A percentile compares a stretch with the other conserved stretches of the same genome.
Conservation (phyloP, 805 yeast species). For the Starmerella roubikii region DNA sequence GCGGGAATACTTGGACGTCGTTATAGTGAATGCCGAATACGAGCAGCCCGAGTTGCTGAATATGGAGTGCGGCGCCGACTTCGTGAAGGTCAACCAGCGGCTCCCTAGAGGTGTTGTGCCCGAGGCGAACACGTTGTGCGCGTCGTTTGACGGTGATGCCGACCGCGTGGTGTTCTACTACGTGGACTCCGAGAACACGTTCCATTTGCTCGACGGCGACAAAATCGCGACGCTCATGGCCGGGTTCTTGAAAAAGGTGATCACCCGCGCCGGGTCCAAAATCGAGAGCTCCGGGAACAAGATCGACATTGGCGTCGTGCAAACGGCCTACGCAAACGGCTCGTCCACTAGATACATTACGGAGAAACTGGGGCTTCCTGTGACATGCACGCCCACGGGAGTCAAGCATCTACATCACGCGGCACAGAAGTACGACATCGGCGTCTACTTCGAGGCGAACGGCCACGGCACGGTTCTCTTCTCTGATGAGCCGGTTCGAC, state of each 20-base stretch:
- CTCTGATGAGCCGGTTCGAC: conserved; percentile 37
- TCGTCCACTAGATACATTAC: conserved; percentile 63
- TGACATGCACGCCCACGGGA: conserved; percentile 84
- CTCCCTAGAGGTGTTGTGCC: conserved; percentile 51
- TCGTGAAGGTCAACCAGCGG: conserved; percentile 74
- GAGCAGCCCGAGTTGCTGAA: conserved; percentile 48
- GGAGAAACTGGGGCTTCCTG: conserved; percentile 54
- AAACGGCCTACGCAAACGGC: conserved; percentile 97
- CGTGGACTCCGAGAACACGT: conserved; percentile 23
- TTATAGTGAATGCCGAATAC: conserved; percentile 40
- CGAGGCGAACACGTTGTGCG: conserved; percentile 37
- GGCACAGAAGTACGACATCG: conserved; percentile 71
- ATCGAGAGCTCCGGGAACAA: neutral
- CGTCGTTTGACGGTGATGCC: conserved; percentile 95
- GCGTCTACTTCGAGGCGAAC: conserved; percentile 94
- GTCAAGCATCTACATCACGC: conserved; percentile 94
- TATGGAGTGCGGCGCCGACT: conserved; percentile 86
- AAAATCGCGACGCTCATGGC: conserved; percentile 81
- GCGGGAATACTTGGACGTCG: conserved; percentile 30
- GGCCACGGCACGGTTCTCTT: conserved; percentile 98
- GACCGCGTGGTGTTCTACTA: conserved; percentile 76
- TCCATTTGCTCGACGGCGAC: conserved; percentile 67
- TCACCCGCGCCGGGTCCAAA: conserved; percentile 32
- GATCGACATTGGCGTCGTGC: conserved; percentile 65
- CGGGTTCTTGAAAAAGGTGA: conserved; percentile 38